Evolutionary conservation across 345 rosid genomes (phyloP).

Genomic region (Schrenkiella parvula): DNA sequence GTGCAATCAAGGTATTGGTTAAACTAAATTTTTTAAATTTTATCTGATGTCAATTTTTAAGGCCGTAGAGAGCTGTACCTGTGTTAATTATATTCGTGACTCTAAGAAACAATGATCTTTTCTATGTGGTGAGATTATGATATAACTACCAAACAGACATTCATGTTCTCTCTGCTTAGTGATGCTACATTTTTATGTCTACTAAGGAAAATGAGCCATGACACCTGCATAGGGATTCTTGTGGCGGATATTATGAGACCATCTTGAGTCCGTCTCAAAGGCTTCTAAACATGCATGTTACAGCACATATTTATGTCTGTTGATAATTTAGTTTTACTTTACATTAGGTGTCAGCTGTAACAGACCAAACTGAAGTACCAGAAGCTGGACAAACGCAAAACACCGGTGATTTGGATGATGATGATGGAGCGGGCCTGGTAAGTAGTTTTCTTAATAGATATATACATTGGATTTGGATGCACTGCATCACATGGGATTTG

Average conservation of each 20-base stretch:
- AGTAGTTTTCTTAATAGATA: slow-evolving; percentile 35
- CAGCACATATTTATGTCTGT: neutral
- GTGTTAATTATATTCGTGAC: neutral
- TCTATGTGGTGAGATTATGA: neutral
- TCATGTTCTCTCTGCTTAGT: neutral
- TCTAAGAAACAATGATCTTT: neutral
- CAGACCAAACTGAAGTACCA: slow-evolving; percentile 69
- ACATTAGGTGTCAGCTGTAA: slow-evolving; percentile 81
- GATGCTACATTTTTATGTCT: neutral
- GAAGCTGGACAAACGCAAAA: slow-evolving; percentile 48
- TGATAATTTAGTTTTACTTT: slow-evolving; percentile 7
- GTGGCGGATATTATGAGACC: neutral
- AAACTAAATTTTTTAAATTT: neutral
- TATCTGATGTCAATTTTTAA: neutral
- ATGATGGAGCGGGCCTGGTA: slow-evolving; percentile 95
- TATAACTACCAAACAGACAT: neutral
- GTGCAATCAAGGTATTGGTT: slow-evolving; percentile 69
- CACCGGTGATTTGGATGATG: slow-evolving; percentile 91
- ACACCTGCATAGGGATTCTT: slow-evolving; percentile 2
- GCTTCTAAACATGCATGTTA: slow-evolving; percentile 1
- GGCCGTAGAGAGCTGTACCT: neutral
- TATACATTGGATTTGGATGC: neutral
- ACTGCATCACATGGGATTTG: neutral
- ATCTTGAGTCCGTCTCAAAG: neutral
- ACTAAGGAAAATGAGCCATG: neutral